Evolutionary conservation across 148 eudicot genomes (phyloP).

Genomic region (Rhododendron vialii): DNA sequence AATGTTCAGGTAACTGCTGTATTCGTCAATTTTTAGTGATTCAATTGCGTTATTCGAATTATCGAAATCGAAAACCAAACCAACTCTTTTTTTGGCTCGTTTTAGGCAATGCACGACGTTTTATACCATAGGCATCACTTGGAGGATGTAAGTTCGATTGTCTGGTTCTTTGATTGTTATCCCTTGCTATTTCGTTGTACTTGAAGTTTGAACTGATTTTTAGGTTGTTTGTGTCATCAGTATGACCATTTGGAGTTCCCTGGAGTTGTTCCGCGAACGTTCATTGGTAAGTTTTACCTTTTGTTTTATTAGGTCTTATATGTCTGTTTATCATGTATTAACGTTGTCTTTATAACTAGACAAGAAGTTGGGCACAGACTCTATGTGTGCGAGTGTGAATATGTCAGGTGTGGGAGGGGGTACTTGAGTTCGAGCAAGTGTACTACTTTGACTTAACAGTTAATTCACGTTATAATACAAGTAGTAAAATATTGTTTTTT

Average conservation of each 20-base stretch:
- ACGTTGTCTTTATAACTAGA: neutral
- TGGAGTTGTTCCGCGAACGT: slow-evolving; percentile 97
- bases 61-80: neutral
- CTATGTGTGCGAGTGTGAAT: neutral
- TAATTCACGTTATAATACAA: no score
- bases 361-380: neutral
- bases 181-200: neutral
- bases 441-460: no score
- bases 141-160: slow-evolving; percentile 46
- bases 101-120: slow-evolving; percentile 94
- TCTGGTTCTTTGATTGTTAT: neutral
- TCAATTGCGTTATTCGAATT: neutral
- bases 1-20: slow-evolving; percentile 75
- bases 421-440: neutral
- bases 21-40: neutral
- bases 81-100: neutral
- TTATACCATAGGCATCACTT: slow-evolving; percentile 73
- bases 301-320: neutral
- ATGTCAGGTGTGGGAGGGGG: neutral
- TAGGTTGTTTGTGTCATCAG: slow-evolving; percentile 33
- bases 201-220: slow-evolving; percentile 6
- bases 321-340: neutral
- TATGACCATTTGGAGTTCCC: slow-evolving; percentile 99
- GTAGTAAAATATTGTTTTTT: no score
- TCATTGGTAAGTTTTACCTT: slow-evolving; percentile 50